These are phyloP conservation scores for Nematocida sp. DNA, from an alignment of 371 early-diverging fungal genomes.

Conservation along the genomic window DNA sequence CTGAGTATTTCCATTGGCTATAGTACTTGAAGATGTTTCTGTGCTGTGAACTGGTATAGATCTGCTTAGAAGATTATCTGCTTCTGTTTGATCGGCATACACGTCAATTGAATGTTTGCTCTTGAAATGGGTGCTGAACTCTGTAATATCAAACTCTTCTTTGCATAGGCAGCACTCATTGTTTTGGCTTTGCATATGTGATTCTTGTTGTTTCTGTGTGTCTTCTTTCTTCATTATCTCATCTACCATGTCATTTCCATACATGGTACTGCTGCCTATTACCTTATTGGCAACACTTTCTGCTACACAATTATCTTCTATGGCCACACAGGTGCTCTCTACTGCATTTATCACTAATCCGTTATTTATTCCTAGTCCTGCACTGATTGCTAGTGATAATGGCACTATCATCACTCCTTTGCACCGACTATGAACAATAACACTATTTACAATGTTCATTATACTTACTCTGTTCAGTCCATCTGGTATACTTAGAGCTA, in stretches of 20 bases:
- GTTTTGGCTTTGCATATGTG: neutral
- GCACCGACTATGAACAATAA: slow-evolving; percentile 45
- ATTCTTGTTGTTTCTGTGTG: no score
- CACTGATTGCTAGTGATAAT: slow-evolving; percentile 37
- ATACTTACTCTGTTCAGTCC: slow-evolving; percentile 53
- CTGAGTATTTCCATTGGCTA: no score
- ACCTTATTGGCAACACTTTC: neutral
- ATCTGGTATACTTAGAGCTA: slow-evolving; percentile 58
- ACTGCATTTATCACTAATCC: slow-evolving; percentile 43
- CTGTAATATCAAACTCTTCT: slow-evolving; percentile 35
- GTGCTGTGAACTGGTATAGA: no score
- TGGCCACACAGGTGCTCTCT: slow-evolving; percentile 6
- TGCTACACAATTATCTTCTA: slow-evolving; percentile 61
- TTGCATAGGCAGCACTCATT: slow-evolving; percentile 54
- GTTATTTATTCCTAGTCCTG: slow-evolving; percentile 36
- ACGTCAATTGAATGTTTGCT: slow-evolving; percentile 49
- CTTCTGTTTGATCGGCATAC: slow-evolving; percentile 29
- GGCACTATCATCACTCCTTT: slow-evolving; percentile 60
- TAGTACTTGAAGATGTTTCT: no score
- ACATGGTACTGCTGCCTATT: slow-evolving; percentile 1
- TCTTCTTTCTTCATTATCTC: slow-evolving; percentile 56
- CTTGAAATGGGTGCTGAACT: slow-evolving; percentile 51
- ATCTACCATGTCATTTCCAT: slow-evolving; percentile 61
- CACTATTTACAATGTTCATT: slow-evolving; percentile 55
- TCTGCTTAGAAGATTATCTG: slow-evolving; percentile 15